phyloP scores from a whole-genome alignment of 331 rosid genomes.

The Malus hybrid region DNA sequence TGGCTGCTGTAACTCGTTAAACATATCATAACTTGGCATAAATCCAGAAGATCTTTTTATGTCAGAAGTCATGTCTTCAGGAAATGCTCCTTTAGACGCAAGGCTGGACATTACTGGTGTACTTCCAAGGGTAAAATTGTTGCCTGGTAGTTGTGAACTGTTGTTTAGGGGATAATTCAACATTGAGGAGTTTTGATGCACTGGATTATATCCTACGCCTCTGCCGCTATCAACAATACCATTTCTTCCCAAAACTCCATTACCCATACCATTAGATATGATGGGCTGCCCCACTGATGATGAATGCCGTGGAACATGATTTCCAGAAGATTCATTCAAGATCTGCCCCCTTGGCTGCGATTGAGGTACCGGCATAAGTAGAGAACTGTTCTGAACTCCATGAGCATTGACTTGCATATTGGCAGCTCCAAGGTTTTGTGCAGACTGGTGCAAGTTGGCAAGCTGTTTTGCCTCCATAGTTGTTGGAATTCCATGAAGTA shows the following conservation, averaged over 20 bases:
- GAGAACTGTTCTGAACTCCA: constrained; percentile 44
- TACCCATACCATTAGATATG: constrained; percentile 45
- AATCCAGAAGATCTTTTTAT: constrained; percentile 47
- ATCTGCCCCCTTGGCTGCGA: constrained; percentile 67
- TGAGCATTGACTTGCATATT: constrained; percentile 57
- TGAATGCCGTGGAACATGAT: constrained; percentile 59
- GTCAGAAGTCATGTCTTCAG: constrained; percentile 52
- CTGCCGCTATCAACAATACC: constrained; percentile 42
- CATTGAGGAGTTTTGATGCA: constrained; percentile 48
- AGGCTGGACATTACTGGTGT: constrained; percentile 49
- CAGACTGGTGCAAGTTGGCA: constrained; percentile 76
- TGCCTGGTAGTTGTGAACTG: constrained; percentile 52
- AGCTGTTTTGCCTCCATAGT: constrained; percentile 92
- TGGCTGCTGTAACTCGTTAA: constrained; percentile 60
- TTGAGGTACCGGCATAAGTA: constrained; percentile 61
- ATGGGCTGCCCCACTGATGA: constrained; percentile 49
- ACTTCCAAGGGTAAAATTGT: constrained; percentile 62
- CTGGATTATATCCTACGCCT: constrained; percentile 47
- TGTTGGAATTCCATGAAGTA: constrained; percentile 91
- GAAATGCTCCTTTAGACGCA: constrained; percentile 56
- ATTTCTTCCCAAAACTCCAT: constrained; percentile 53
- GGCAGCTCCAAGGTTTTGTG: constrained; percentile 58
- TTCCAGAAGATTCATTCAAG: constrained; percentile 40
- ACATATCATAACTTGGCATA: constrained; percentile 58
- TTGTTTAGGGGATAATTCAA: constrained; percentile 71